These are phyloP conservation scores for Citrus trifoliata DNA, from an alignment of 345 rosid species.

Conservation along the genomic window DNA sequence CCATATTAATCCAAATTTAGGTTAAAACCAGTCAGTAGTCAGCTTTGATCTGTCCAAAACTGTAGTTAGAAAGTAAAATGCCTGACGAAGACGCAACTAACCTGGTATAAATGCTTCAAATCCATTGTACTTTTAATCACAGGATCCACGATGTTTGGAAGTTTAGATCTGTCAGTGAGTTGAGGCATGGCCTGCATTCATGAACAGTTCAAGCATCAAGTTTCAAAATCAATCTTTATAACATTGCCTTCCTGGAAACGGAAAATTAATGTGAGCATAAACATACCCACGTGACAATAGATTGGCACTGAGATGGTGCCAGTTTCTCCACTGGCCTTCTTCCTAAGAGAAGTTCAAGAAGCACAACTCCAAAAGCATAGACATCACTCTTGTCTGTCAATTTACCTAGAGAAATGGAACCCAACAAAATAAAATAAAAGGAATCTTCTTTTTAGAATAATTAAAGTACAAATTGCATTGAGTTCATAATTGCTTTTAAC, in stretches of 20 bases:
- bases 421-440: neutral
- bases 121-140: conserved; percentile 73
- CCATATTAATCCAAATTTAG: neutral
- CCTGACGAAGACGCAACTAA: conserved; percentile 10
- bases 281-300: conserved; percentile 91
- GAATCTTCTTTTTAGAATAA: neutral
- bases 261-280: neutral
- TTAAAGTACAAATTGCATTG: neutral
- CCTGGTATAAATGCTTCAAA: conserved; percentile 91
- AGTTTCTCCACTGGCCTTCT: conserved; percentile 86
- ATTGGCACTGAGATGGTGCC: conserved; percentile 85
- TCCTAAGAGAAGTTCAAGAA: conserved; percentile 84
- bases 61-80: neutral
- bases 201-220: conserved; percentile 7
- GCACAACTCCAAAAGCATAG: conserved; percentile 94
- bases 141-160: conserved; percentile 85
- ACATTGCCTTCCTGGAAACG: neutral
- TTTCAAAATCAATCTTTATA: neutral
- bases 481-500: neutral
- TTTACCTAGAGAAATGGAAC: conserved; percentile 44
- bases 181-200: conserved; percentile 95
- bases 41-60: neutral
- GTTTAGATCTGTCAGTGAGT: conserved; percentile 82
- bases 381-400: conserved; percentile 97
- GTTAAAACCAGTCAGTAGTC: neutral